Evolutionary conservation across 495 filamentous ascomycete genomes (phyloP).

Genomic region (Aspergillus wentii): DNA sequence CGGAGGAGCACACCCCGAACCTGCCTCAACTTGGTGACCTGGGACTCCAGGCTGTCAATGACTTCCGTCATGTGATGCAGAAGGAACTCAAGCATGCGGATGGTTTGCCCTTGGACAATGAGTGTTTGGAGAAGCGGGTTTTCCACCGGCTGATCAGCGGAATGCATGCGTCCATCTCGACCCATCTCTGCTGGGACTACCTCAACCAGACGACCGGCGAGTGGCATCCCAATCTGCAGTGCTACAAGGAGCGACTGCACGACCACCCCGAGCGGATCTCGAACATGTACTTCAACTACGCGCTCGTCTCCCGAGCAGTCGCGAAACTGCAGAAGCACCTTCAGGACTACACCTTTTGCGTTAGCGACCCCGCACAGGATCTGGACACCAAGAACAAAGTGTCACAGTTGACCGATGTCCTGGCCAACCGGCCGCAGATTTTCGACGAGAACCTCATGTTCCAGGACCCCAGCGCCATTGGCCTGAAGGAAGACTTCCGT

Average conservation of each 20-base stretch:
- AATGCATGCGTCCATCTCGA: slow-evolving; percentile 96
- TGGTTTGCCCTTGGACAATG: slow-evolving; percentile 71
- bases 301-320: slow-evolving; percentile 81
- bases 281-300: slow-evolving; percentile 99
- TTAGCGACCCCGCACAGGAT: slow-evolving; percentile 77
- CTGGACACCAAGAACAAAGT: slow-evolving; percentile 73
- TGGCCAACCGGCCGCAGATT: slow-evolving; percentile 66
- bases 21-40: neutral
- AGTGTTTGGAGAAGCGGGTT: slow-evolving; percentile 94
- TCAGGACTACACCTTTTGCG: slow-evolving; percentile 83
- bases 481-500: slow-evolving; percentile 93
- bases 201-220: slow-evolving; percentile 91
- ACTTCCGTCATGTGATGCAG: slow-evolving; percentile 78
- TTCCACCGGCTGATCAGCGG: slow-evolving; percentile 93
- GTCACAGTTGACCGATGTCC: slow-evolving; percentile 59
- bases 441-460: slow-evolving; percentile 98
- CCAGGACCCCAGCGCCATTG: slow-evolving; percentile 55
- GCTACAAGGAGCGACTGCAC: slow-evolving; percentile 82
- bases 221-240: slow-evolving; percentile 89
- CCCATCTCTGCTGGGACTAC: slow-evolving; percentile 95
- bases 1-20: slow-evolving; percentile 12
- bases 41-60: slow-evolving; percentile 64
- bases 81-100: slow-evolving; percentile 63
- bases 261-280: slow-evolving; percentile 84
- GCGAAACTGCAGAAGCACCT: slow-evolving; percentile 87